Conservation (phyloP, 768 basidiomycete species). For the Albatrellus ellisii region DNA sequence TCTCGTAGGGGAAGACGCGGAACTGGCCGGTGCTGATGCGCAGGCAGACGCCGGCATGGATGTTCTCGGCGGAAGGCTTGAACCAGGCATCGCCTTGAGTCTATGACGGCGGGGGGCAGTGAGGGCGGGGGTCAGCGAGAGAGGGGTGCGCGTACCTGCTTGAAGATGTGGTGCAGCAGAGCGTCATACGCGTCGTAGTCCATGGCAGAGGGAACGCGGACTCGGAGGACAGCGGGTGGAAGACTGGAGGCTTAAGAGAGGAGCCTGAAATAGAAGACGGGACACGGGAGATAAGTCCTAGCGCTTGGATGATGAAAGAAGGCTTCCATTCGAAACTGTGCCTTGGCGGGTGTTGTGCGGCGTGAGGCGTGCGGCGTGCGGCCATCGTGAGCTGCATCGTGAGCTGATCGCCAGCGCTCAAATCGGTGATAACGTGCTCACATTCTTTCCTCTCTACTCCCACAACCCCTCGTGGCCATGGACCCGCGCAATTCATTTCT, state of each 20-base stretch:
- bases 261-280: constrained; percentile 1
- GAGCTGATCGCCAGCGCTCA: no score
- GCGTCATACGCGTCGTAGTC: constrained; percentile 78
- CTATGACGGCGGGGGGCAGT: constrained; percentile 25
- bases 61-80: constrained; percentile 72
- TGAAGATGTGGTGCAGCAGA: constrained; percentile 68
- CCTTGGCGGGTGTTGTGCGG: no score
- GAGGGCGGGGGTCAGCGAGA: background rate
- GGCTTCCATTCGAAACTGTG: no score
- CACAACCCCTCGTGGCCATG: no score
- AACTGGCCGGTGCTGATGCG: constrained; percentile 56
- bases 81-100: constrained; percentile 81
- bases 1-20: constrained; percentile 80
- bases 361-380: no score
- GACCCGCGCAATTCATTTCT: no score
- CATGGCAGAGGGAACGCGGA: constrained; percentile 22
- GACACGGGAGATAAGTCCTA: background rate
- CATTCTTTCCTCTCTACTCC: no score
- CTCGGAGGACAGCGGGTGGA: constrained; percentile 10
- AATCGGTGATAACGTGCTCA: no score
- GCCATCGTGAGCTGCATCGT: no score
- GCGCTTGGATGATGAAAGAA: background rate
- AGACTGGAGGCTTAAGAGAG: constrained; percentile 9
- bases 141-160: constrained; percentile 32
- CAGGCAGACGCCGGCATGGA: constrained; percentile 68